Evolutionary conservation across 2,329 filamentous ascomycete genomes (phyloP), one percentile per base, ranked within the genome.

Genomic region (Immersiporthe knoxdaviesiana): DNA sequence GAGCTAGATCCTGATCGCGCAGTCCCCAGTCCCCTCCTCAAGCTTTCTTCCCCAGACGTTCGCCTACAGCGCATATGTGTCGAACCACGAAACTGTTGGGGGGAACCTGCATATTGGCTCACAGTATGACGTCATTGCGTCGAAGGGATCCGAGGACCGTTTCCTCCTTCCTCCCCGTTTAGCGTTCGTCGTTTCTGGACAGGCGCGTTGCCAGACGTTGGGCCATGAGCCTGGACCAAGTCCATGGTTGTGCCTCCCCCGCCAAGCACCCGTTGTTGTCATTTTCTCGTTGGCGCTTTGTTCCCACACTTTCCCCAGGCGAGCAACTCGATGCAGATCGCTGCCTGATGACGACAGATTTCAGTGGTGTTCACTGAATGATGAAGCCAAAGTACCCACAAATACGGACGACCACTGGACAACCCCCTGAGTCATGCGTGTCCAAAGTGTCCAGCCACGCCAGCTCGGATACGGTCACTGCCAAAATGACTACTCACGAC

Each of bases 401-500:
- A n/a, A 24, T 24, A 37, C 24, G 44, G 21, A 12, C 5, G 35
- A 37, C n/a, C n/a, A n/a, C n/a, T n/a, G n/a, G n/a, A n/a, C n/a
- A 30, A 27, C 16, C 30, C 35, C n/a, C 47, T 56, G 62, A 64
- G 30, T 54, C 62, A 35, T 64, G 62, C 44, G 41, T 64, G 30
- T 16, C 37, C 59, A 24, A 60, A n/a, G n/a, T 11, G 21, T 32
- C 37, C 47, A 47, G 47, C 65, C 62, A 63, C 65, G 56, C 66
- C 66, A 58, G 56, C 21, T 61, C 24, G 39, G 65, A 67, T 61
- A 32, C 47, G 47, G 62, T 68, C 66, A 63, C 65, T 65, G 37
- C 69, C 63, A 52, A 65, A 69, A 61, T 39, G 35, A 52, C 59
- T 35, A n/a, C 62, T 67, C 70, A 71, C 70, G 69, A 71, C 58